Evolutionary conservation across 768 basidiomycete species (phyloP), one percentile per base, ranked within the genome.

Genomic region (Suillus decipiens): DNA sequence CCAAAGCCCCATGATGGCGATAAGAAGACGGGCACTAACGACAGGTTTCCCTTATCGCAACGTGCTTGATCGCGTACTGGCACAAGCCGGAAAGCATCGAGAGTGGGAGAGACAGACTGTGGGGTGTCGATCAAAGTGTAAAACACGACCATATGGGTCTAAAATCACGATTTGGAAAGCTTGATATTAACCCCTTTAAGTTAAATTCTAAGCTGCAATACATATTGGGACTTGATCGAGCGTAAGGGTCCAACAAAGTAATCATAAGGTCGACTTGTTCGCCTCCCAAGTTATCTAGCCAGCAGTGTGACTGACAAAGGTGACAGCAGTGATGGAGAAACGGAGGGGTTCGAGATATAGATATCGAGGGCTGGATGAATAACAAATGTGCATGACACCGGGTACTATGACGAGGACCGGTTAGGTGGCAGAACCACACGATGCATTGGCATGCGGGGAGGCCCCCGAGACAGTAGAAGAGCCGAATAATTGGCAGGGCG

Each of bases 401-500:
- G 59, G 11, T 59, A 48, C 11, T 74, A 60, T 64, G 59, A 65
- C 47, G 73, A 70, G 54, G 60, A 67, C 41, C 68, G 71, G 43
- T 61, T 60, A 47, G 47, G 34, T 24, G 42, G 60, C 8, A 17
- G 48, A 59, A 45, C 61, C 14, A 45, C 17, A 36, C 36, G 6
- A 9, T 66, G 54, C 10, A n/a, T 50, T 6, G 63, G 54, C 11
- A 37, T 6, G 5, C 59, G 63, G 17, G 56, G 47, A 22, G 68
- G 60, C 1, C n/a, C n/a, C n/a, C n/a, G n/a, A n/a, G n/a, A n/a
- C n/a, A 79, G 73, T 14, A 77, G 75, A 5, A 77, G 77, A 5
- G 76, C 75, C 17, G 72, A 64, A 63, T 81, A 80, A 19, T 78
- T 77, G 22, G 61, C 57, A 17, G 79, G 78, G 60, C 79, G 80